Base-by-base conservation (phyloP, 768 basidiomycete species). In the Rhodotorula diobovata region DNA sequence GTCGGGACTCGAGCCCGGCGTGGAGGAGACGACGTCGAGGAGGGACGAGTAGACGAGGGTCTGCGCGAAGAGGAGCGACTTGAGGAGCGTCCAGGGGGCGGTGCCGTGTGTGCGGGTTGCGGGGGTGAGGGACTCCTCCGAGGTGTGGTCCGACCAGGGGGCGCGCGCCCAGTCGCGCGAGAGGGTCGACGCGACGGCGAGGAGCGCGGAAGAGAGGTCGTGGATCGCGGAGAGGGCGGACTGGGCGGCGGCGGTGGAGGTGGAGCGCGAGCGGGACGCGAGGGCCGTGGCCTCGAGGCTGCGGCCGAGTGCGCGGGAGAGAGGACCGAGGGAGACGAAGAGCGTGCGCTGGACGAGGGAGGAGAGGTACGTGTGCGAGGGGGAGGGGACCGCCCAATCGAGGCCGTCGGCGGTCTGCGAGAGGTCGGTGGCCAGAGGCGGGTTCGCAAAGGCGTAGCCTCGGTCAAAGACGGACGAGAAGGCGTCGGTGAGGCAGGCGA, bases 31-130 rank as follows among this genome's bases (percentile, higher is more conserved):
- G n/a, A 76, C 35, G 3, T 68, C 62, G 37, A 77, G 63, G 25
- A 77, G 59, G 32, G 72, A 74, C 28, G 72, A 72, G 64, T 68
- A 71, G 61, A 77, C 45, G 60, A 77, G 73, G 2, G 75, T 76
- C 23, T 67, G 57, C 7, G 72, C 59, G 61, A 77, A 77, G 41
- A 77, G 72, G 62, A 76, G 70, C 21, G 74, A 56, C 57, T 77
- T 77, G 62, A 77, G 68, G 35, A 73, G 66, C 23, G 70, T 68
- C 76, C 76, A 77, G 3, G 73, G 76, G 28, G 62, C 70, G 15
- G 70, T 70, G 53, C n/a, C n/a, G n/a, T 67, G 45, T 15, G 34
- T 25, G n/a, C 71, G 62, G 2, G 73, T 77, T n/a, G 61, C 10
- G n/a, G 66, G 72, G 32, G 59, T 50, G 64, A 71, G 69, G 66